These are phyloP conservation scores for Euphorbia celastroides DNA, from an alignment of 441 rosid genomes.

Conservation along the genomic window DNA sequence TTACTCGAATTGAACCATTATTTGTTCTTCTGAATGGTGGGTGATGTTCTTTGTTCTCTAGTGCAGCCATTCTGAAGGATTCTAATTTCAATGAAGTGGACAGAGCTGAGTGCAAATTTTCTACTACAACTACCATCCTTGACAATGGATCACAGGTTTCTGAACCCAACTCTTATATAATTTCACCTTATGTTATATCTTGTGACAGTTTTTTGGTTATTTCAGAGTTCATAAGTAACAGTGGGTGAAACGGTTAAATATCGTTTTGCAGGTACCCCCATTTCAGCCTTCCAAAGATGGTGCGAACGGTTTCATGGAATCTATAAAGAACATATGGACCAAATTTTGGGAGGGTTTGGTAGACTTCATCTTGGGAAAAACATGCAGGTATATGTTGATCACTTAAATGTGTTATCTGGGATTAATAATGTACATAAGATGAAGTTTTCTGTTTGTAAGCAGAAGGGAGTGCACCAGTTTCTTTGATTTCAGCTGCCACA, in stretches of 20 bases:
- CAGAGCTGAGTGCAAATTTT: slow-evolving; percentile 89
- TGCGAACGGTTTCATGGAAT: slow-evolving; percentile 60
- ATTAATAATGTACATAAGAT: not conserved
- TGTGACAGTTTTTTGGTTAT: not conserved
- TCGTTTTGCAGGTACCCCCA: slow-evolving; percentile 53
- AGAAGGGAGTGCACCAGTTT: slow-evolving; percentile 72
- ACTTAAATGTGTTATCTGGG: not conserved
- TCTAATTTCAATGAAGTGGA: slow-evolving; percentile 83
- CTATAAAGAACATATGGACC: slow-evolving; percentile 47
- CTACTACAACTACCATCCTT: slow-evolving; percentile 68
- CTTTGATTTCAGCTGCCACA: slow-evolving; percentile 87
- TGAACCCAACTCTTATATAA: not conserved
- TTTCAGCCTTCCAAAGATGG: slow-evolving; percentile 56
- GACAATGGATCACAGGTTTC: slow-evolving; percentile 83
- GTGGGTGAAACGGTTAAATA: slow-evolving; percentile 9
- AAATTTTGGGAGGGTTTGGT: slow-evolving; percentile 61
- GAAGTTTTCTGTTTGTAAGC: slow-evolving; percentile 15
- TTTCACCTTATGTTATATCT: not conserved
- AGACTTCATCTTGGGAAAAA: slow-evolving; percentile 70
- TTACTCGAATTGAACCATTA: slow-evolving; percentile 8
- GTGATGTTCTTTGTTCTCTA: slow-evolving; percentile 12
- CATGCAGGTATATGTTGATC: slow-evolving; percentile 60
- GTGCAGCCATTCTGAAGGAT: slow-evolving; percentile 84
- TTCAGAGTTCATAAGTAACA: not conserved
- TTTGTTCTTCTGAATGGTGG: slow-evolving; percentile 4